Conservation (phyloP, 2,329 filamentous ascomycete species). For the Hymenoscyphus salicellus region DNA sequence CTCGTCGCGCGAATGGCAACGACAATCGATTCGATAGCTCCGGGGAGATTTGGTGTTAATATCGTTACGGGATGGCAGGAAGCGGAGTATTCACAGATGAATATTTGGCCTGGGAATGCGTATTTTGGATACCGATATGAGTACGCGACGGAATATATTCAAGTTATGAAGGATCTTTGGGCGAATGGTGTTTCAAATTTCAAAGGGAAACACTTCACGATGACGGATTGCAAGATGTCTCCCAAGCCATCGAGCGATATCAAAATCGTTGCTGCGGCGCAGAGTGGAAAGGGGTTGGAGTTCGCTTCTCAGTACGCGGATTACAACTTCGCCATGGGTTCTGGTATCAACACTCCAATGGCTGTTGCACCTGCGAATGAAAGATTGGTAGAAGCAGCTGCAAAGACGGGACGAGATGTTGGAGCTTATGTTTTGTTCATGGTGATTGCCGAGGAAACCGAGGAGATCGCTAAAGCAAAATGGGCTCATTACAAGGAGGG, state of each 20-base stretch:
- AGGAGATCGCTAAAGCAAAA: constrained; percentile 34
- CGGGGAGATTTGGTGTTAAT: constrained; percentile 36
- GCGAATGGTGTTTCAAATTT: constrained; percentile 35
- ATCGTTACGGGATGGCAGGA: constrained; percentile 38
- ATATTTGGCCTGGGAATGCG: constrained; percentile 35
- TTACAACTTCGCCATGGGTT: constrained; percentile 37
- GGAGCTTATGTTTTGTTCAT: constrained; percentile 38
- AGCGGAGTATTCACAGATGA: constrained; percentile 38
- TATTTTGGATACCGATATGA: constrained; percentile 38
- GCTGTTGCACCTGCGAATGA: constrained; percentile 29
- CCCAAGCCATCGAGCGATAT: constrained; percentile 26
- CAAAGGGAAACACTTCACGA: constrained; percentile 37
- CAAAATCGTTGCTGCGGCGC: constrained; percentile 37
- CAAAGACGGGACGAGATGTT: constrained; percentile 34
- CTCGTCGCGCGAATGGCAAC: constrained; percentile 36
- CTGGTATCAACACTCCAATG: constrained; percentile 36
- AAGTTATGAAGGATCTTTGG: constrained; percentile 38
- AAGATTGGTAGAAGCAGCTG: constrained; percentile 33
- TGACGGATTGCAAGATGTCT: constrained; percentile 38
- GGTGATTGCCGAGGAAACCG: constrained; percentile 37
- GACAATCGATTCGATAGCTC: constrained; percentile 36
- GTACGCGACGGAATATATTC: constrained; percentile 37
- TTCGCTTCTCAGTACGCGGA: constrained; percentile 36
- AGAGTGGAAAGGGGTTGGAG: constrained; percentile 36
- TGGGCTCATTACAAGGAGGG: constrained; percentile 37